Percentiles rank a stretch among this genome's conserved stretches.
phyloP scores from a whole-genome alignment of 2,329 filamentous ascomycete genomes.

The Knoxdaviesia capensis region DNA sequence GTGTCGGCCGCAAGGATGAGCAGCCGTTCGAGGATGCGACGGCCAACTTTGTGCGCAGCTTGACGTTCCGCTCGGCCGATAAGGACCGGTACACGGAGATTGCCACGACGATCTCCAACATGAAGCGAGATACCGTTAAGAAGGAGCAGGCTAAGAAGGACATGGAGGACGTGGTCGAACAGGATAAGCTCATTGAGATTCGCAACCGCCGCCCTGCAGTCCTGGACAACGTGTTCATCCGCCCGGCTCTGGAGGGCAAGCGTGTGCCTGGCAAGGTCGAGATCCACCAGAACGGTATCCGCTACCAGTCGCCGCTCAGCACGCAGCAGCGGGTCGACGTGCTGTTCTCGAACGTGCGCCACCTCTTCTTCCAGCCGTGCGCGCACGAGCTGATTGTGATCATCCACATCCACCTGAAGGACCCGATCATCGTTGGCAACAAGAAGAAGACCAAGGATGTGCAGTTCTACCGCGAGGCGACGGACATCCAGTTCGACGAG shows the following conservation, averaged over 20 bases:
- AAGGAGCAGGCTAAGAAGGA: constrained; percentile 98
- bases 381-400: constrained; percentile 93
- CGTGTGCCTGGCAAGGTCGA: constrained; percentile 89
- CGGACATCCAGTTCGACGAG: constrained; percentile 96
- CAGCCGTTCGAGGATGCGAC: constrained; percentile 93
- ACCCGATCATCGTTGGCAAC: constrained; percentile 94
- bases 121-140: constrained; percentile 83
- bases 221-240: constrained; percentile 86
- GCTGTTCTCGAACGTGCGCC: constrained; percentile 94
- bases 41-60: constrained; percentile 84
- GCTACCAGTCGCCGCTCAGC: constrained; percentile 68
- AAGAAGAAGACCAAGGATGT: constrained; percentile 97
- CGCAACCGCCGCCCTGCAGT: constrained; percentile 81
- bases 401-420: constrained; percentile 94
- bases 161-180: constrained; percentile 96
- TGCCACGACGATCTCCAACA: constrained; percentile 78
- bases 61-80: constrained; percentile 87
- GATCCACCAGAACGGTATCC: constrained; percentile 97
- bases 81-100: constrained; percentile 79
- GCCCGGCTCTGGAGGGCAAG: constrained; percentile 89
- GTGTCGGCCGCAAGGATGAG: constrained; percentile 91
- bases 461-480: constrained; percentile 94
- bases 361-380: constrained; percentile 96
- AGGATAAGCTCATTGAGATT: constrained; percentile 91
- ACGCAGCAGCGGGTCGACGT: constrained; percentile 76